Percentiles rank a stretch among this genome's conserved stretches.
phyloP scores from a whole-genome alignment of 805 yeast species.

The Saccharomyces eubayanus region DNA sequence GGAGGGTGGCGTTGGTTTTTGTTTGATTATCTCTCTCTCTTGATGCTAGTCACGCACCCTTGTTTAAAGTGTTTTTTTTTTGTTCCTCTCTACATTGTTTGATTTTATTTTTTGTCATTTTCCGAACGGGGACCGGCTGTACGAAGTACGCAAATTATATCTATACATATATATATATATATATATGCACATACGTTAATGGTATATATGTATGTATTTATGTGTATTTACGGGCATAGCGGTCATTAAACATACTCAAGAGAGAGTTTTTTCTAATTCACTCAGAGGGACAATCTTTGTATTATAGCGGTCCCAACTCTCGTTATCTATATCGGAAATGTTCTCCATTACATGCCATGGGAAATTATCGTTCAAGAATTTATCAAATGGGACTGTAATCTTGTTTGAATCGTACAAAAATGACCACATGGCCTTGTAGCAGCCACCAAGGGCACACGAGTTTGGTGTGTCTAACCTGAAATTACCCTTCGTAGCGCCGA shows the following conservation, averaged over 20 bases:
- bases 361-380: constrained; percentile 40
- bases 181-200: neutral
- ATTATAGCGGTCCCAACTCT: constrained; percentile 26
- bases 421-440: constrained; percentile 78
- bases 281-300: constrained; percentile 29
- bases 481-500: constrained; percentile 55
- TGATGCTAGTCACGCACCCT: neutral
- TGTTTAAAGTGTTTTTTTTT: neutral
- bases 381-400: constrained; percentile 30
- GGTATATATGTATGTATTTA: constrained; percentile 2
- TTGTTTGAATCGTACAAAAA: constrained; percentile 28
- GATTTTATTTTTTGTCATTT: neutral
- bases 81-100: neutral
- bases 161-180: neutral
- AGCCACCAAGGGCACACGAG: constrained; percentile 91
- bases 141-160: neutral
- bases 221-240: neutral
- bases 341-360: constrained; percentile 36
- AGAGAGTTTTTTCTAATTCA: constrained; percentile 15
- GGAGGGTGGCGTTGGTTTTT: neutral
- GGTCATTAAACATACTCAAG: neutral
- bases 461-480: constrained; percentile 69
- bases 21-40: neutral
- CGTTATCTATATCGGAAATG: constrained; percentile 16
- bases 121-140: neutral